Conservation (phyloP, 306 rosid genomes). For the Medicago lupulina region DNA sequence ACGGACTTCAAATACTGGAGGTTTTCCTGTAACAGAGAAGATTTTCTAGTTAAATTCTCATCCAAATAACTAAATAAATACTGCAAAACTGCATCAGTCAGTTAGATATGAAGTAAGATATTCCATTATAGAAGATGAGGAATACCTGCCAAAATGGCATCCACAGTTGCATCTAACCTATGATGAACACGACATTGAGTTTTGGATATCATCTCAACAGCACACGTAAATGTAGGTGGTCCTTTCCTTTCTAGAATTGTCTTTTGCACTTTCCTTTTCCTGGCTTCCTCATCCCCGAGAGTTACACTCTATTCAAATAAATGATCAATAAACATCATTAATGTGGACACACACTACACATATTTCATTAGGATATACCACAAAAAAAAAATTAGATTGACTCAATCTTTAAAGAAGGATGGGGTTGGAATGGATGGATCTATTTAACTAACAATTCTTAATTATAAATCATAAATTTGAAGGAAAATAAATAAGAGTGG, state of each 20-base stretch:
- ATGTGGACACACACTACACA: conserved; percentile 30
- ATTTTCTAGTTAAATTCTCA: conserved; percentile 31
- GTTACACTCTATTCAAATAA: conserved; percentile 86
- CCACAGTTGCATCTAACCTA: conserved; percentile 95
- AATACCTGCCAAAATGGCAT: conserved; percentile 92
- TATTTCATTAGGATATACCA: conserved; percentile 29
- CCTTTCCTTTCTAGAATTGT: conserved; percentile 99
- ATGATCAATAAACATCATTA: conserved; percentile 37
- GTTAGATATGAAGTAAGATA: conserved; percentile 24
- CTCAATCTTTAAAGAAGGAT: conserved; percentile 15
- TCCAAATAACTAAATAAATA: conserved; percentile 21
- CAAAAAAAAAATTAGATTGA: background rate
- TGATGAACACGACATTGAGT: conserved; percentile 90
- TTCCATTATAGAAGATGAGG: conserved; percentile 23
- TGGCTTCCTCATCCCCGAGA: conserved; percentile 99
- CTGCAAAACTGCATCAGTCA: conserved; percentile 14
- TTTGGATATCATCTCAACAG: conserved; percentile 96
- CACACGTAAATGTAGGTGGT: conserved; percentile 93
- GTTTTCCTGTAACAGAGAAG: conserved; percentile 59
- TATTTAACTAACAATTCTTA: conserved; percentile 7
- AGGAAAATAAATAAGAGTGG: conserved; percentile 36
- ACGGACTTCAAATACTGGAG: conserved; percentile 87
- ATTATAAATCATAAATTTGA: conserved; percentile 29
- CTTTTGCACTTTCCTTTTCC: conserved; percentile 95
- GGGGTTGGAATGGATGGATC: background rate